phyloP scores from a whole-genome alignment of 352 stramenopile species.

The Sclerospora graminicola region DNA sequence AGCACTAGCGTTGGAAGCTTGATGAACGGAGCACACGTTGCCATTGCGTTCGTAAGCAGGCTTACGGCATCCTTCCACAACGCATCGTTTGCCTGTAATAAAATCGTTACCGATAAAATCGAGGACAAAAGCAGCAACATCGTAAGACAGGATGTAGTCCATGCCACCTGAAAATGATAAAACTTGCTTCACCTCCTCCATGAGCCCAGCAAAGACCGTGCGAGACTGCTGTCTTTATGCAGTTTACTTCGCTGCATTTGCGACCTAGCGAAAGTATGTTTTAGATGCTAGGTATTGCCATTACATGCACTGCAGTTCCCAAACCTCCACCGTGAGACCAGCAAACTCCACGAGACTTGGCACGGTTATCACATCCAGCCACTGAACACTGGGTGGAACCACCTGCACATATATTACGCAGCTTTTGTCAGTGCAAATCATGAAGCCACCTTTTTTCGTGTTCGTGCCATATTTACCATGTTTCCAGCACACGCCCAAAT shows the following conservation, averaged over 20 bases:
- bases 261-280: constrained; percentile 13
- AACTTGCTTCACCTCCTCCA: constrained; percentile 43
- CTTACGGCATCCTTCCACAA: constrained; percentile 56
- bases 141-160: constrained; percentile 3
- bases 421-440: constrained; percentile 19
- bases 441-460: constrained; percentile 27
- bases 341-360: constrained; percentile 69
- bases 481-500: constrained; percentile 67
- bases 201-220: constrained; percentile 74
- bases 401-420: constrained; percentile 25
- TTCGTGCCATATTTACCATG: constrained; percentile 36
- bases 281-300: neutral
- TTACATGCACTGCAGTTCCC: neutral
- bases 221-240: constrained; percentile 66
- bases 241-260: constrained; percentile 54
- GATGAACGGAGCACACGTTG: constrained; percentile 49
- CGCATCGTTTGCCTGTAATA: constrained; percentile 52
- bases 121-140: neutral
- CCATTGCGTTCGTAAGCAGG: constrained; percentile 72
- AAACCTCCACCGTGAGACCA: constrained; percentile 70
- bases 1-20: constrained; percentile 9
- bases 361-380: constrained; percentile 47
- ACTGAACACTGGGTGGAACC: constrained; percentile 66
- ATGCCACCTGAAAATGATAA: constrained; percentile 8
- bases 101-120: neutral